These are phyloP conservation scores for Rhizopogon vesiculosus DNA, from an alignment of 768 basidiomycete genomes.

Conservation along the genomic window DNA sequence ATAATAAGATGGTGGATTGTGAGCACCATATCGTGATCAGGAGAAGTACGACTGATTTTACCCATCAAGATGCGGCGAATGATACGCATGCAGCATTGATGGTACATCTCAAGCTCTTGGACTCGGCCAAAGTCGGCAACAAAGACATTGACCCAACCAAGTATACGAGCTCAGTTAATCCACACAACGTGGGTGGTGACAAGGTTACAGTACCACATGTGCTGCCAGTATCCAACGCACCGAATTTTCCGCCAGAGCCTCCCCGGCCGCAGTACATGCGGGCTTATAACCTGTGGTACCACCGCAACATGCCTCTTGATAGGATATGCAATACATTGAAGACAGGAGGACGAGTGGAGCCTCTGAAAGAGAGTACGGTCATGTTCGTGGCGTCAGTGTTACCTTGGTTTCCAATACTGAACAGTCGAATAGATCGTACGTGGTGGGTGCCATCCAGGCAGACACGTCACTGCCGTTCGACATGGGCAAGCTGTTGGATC, in stretches of 20 bases:
- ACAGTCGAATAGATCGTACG: slow-evolving; percentile 32
- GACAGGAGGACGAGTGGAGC: slow-evolving; percentile 26
- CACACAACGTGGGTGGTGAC: background rate
- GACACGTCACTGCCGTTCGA: slow-evolving; percentile 34
- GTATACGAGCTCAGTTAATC: slow-evolving; percentile 25
- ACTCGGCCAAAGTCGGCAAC: slow-evolving; percentile 22
- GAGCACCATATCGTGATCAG: background rate
- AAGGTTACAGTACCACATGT: background rate
- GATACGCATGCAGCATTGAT: slow-evolving; percentile 44
- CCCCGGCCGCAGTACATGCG: slow-evolving; percentile 34
- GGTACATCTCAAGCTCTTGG: slow-evolving; percentile 35
- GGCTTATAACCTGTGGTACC: slow-evolving; percentile 43
- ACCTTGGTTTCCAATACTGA: background rate
- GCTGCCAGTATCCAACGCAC: no score
- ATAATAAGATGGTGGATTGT: slow-evolving; percentile 36
- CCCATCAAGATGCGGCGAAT: slow-evolving; percentile 42
- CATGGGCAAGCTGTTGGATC: slow-evolving; percentile 26
- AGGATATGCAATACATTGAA: slow-evolving; percentile 36
- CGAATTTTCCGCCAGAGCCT: slow-evolving; percentile 10
- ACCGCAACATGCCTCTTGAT: slow-evolving; percentile 27
- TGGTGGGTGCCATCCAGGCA: slow-evolving; percentile 36
- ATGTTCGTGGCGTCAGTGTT: slow-evolving; percentile 29
- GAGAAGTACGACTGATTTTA: background rate
- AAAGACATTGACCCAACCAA: slow-evolving; percentile 11
- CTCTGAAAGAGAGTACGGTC: slow-evolving; percentile 41